Conservation (phyloP, 352 stramenopile genomes). For the Phytopythium helicoides region DNA sequence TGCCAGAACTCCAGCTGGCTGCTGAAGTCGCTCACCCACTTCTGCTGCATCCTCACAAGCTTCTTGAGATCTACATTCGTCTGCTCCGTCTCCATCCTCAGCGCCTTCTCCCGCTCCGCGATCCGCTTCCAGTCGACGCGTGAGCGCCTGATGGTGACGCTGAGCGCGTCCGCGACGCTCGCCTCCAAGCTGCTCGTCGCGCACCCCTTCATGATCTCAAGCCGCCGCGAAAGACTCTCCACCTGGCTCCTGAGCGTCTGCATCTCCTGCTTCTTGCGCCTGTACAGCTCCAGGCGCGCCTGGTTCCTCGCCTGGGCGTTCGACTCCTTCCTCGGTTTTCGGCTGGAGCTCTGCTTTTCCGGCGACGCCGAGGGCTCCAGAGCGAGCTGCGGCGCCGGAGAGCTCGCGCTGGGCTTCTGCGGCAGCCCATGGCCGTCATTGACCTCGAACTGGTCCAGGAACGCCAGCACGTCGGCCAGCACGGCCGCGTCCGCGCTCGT, state of each 20-base stretch:
- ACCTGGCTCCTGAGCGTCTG: conserved; percentile 1
- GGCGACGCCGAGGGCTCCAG: no score
- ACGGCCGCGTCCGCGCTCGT: neutral
- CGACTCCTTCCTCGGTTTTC: neutral
- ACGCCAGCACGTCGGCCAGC: conserved; percentile 5
- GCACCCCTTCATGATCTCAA: neutral
- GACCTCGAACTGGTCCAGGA: conserved; percentile 3
- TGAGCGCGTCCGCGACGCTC: no score
- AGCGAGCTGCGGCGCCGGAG: neutral
- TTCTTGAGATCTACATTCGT: neutral
- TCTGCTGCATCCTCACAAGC: neutral
- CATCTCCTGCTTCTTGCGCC: conserved; percentile 1
- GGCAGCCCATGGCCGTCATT: neutral
- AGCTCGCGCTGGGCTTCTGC: no score
- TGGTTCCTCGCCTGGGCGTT: neutral
- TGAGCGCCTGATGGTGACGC: neutral
- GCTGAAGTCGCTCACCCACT: neutral
- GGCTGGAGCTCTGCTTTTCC: neutral
- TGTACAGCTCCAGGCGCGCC: neutral
- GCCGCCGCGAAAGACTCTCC: neutral
- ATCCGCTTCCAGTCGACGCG: neutral
- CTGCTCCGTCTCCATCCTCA: neutral
- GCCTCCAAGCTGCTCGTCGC: neutral
- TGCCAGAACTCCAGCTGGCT: no score
- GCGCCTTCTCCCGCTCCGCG: neutral